Evolutionary conservation across 2,329 filamentous ascomycete species (phyloP).

Genomic region (Aureobasidium musti): DNA sequence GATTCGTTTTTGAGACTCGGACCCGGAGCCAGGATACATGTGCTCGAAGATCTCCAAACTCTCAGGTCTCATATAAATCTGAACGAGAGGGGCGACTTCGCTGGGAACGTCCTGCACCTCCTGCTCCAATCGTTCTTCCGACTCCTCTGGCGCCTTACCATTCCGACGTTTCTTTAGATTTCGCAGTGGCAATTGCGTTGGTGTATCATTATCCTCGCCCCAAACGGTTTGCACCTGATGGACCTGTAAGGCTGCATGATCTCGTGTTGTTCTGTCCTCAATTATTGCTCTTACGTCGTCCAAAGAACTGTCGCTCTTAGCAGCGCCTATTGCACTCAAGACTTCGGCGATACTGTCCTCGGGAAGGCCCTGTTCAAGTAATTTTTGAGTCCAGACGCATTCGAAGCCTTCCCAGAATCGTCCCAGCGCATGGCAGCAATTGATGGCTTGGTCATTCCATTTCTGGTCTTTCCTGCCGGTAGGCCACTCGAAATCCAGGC

Average conservation of each 20-base stretch:
- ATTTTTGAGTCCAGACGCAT: background rate
- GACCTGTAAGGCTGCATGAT: background rate
- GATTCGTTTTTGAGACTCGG: background rate
- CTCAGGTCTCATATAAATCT: background rate
- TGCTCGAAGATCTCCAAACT: background rate
- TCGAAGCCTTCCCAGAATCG: background rate
- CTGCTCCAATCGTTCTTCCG: background rate
- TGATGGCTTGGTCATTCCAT: background rate
- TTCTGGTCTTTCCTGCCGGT: background rate
- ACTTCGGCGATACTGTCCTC: background rate
- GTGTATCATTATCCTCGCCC: background rate
- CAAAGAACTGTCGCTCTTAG: background rate
- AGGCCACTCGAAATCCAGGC: background rate
- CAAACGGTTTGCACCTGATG: background rate
- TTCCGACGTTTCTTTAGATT: background rate
- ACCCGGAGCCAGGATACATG: conserved; percentile 5
- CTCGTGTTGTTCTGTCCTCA: background rate
- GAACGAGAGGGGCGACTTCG: background rate
- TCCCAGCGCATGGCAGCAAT: background rate
- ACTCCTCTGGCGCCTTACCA: background rate
- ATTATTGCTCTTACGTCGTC: background rate
- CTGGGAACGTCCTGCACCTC: background rate
- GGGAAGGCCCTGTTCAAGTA: background rate
- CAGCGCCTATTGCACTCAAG: background rate
- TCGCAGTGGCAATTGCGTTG: background rate